A percentile compares a stretch with the other conserved stretches of the same genome.
Evolutionary conservation across 2,329 filamentous ascomycete genomes (phyloP).

Genomic region (Stemphylium beticola): DNA sequence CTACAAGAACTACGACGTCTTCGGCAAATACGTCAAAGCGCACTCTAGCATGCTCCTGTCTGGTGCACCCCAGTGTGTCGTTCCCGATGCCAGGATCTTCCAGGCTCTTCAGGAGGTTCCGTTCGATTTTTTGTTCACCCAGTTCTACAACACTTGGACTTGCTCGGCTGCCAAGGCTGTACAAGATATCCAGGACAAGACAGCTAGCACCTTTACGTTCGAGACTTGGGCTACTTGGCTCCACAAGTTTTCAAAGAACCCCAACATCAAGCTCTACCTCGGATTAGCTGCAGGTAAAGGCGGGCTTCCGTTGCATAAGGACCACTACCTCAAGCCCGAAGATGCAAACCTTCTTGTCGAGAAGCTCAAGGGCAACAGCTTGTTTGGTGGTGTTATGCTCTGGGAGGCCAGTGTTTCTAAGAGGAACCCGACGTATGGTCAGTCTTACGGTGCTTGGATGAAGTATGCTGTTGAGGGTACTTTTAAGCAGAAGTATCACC

Average conservation of each 20-base stretch:
- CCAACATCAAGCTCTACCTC: conserved; percentile 59
- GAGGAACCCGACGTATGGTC: conserved; percentile 53
- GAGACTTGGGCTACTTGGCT: conserved; percentile 53
- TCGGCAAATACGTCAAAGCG: conserved; percentile 57
- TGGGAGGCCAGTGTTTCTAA: conserved; percentile 62
- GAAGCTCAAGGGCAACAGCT: conserved; percentile 35
- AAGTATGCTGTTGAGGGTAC: conserved; percentile 48
- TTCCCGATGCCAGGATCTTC: conserved; percentile 56
- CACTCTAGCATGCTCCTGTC: conserved; percentile 56
- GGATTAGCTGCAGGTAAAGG: conserved; percentile 52
- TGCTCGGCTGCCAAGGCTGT: conserved; percentile 58
- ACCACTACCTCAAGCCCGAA: conserved; percentile 55
- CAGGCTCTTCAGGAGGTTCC: conserved; percentile 52
- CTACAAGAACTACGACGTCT: conserved; percentile 54
- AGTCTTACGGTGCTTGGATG: conserved; percentile 56
- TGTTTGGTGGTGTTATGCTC: conserved; percentile 66
- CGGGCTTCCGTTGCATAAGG: conserved; percentile 29
- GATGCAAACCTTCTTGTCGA: conserved; percentile 57
- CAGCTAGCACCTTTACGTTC: conserved; percentile 54
- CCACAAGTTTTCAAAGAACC: conserved; percentile 46
- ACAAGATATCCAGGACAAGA: conserved; percentile 23
- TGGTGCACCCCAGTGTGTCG: conserved; percentile 59
- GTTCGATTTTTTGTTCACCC: conserved; percentile 63
- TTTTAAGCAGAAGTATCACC: conserved; percentile 26
- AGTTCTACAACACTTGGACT: conserved; percentile 61